Evolutionary conservation across 2,329 filamentous ascomycete genomes (phyloP), one percentile per base, ranked within the genome.

Genomic region (Neophaeococcomyces aloes): DNA sequence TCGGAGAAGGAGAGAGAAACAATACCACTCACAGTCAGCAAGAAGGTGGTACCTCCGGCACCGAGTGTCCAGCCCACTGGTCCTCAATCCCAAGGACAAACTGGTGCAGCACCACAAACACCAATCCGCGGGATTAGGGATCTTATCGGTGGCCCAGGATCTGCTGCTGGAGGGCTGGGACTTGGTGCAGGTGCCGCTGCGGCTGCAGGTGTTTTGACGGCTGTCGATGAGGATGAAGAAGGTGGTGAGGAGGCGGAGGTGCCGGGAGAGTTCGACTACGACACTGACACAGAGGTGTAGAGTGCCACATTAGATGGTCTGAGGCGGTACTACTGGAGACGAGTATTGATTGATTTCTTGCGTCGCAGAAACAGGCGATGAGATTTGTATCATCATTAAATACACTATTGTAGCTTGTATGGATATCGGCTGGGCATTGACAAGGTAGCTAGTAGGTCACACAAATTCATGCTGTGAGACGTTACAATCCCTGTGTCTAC

Each of bases 11-110:
- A 79, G 37, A 93, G 94, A 62, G 70, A 79, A 14, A 74, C 91
- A 6, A 75, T 98, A 37, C 91, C 96, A 62, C 79, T 96, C 64
- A 94, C 93, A 69, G 77, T 94, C 32, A 91, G 88, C 74, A 94
- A 93, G 59, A 65, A 53, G 46, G 63, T 65, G 38, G 53, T 56
- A 33, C 59, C 58, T 44, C 60, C 58, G 58, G 50, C 60, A 62
- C 15, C 59, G 32, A 57, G 55, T 4, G 48, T 50, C 27, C 55
- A 53, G 38, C 52, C 51, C 4, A 52, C 51, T 32, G 57, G 53
- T 30, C 53, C 51, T 4, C 51, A 52, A 25, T 49, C 47, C 14
- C 23, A 27, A 27, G 23, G 23, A 27, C 23, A 10, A 10, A 29
- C 44, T 48, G 53, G 50, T 13, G 38, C 42, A 6, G 51, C 56